Evolutionary conservation across 768 basidiomycete genomes (phyloP).

Genomic region (Kwoniella shandongensis): DNA sequence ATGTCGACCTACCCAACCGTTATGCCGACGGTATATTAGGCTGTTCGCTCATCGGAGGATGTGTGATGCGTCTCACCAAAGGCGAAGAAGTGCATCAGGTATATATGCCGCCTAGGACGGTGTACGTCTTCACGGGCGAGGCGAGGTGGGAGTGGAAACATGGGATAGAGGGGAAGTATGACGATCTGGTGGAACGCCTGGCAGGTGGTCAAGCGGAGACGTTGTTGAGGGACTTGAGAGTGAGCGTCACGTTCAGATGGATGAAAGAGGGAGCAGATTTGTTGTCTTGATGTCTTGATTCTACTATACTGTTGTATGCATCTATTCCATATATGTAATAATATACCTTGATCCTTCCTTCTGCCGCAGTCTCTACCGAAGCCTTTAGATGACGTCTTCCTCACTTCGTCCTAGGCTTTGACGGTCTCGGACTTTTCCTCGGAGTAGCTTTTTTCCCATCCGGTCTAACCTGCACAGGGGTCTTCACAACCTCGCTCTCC

Average conservation of each 20-base stretch:
- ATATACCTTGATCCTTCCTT: neutral
- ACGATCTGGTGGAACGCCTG: slow-evolving; percentile 64
- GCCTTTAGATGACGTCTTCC: neutral
- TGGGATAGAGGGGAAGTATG: slow-evolving; percentile 68
- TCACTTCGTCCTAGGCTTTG: slow-evolving; percentile 17
- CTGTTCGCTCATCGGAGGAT: slow-evolving; percentile 75
- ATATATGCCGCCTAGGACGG: slow-evolving; percentile 72
- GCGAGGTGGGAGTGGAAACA: slow-evolving; percentile 87
- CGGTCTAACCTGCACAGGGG: slow-evolving; percentile 16
- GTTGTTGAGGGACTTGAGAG: slow-evolving; percentile 43
- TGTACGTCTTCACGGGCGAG: slow-evolving; percentile 74
- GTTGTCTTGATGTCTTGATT: slow-evolving; percentile 11
- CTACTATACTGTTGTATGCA: neutral
- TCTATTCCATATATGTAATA: neutral
- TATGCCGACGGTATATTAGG: slow-evolving; percentile 90
- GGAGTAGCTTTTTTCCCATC: slow-evolving; percentile 15
- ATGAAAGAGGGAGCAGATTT: slow-evolving; percentile 79
- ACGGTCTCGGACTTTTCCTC: slow-evolving; percentile 26
- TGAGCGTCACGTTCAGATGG: slow-evolving; percentile 88
- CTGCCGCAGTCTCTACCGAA: neutral
- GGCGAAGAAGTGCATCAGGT: slow-evolving; percentile 47
- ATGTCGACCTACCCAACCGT: slow-evolving; percentile 78
- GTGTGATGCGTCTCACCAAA: slow-evolving; percentile 65
- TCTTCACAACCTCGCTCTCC: slow-evolving; percentile 25
- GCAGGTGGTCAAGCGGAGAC: slow-evolving; percentile 20